Conservation (phyloP, 2,329 filamentous ascomycete species). For the Talaromyces sp. region DNA sequence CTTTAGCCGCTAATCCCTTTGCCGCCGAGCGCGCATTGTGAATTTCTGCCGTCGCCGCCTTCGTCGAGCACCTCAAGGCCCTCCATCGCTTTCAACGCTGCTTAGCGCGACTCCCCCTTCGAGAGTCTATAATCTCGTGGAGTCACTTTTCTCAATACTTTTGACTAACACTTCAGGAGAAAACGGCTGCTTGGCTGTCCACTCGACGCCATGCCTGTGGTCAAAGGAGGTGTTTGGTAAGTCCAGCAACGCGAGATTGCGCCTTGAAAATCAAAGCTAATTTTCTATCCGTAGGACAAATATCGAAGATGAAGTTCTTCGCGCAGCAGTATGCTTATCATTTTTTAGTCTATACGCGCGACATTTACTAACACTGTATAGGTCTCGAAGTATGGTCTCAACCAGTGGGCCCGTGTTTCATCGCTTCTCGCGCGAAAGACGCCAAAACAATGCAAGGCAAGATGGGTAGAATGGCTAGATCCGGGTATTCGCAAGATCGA, state of each 20-base stretch:
- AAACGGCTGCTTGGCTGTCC: not conserved
- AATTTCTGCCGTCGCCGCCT: slow-evolving; percentile 1
- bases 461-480: slow-evolving; percentile 98
- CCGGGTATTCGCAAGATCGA: slow-evolving; percentile 97
- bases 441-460: slow-evolving; percentile 96
- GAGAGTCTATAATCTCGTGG: not conserved
- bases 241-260: slow-evolving; percentile 13
- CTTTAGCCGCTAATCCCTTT: not conserved
- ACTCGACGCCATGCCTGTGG: slow-evolving; percentile 53
- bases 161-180: not conserved
- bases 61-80: not conserved
- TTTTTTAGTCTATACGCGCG: not conserved
- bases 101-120: not conserved
- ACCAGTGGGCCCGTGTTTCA: slow-evolving; percentile 97
- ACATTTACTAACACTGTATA: slow-evolving; percentile 12
- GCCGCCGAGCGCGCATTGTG: not conserved
- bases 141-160: not conserved
- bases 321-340: slow-evolving; percentile 59
- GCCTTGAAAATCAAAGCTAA: slow-evolving; percentile 15
- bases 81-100: not conserved
- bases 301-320: slow-evolving; percentile 90
- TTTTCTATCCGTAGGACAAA: slow-evolving; percentile 46
- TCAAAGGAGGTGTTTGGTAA: slow-evolving; percentile 60
- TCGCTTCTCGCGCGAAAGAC: slow-evolving; percentile 96
- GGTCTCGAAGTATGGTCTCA: slow-evolving; percentile 86